Evolutionary conservation across 257 asterid genomes (phyloP), one percentile per base, ranked within the genome.

Genomic region (Orobanche coerulescens): DNA sequence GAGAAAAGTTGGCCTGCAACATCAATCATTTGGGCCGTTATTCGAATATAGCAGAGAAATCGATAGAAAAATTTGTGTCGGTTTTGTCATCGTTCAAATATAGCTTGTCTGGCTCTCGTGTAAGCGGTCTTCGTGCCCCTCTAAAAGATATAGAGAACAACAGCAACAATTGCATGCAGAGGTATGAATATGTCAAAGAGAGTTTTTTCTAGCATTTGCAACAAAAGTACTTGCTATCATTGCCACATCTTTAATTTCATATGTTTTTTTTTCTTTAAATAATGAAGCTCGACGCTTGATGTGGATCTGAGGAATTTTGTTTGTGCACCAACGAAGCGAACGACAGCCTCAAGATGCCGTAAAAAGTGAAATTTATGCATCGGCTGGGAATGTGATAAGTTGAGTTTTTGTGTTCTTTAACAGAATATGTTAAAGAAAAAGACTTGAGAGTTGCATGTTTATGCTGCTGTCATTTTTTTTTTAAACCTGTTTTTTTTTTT

Each of bases 71-170:
- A 14, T 88, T 92, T 67, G 89, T 81, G 42, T 82, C 95, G 0
- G 82, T 80, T 47, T 67, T 92, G 55, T 92, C 98, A 58, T 86
- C 98, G 25, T 92, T 81, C 71, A 78, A 73, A 68, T 92, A 72
- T 82, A 82, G 75, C 63, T 75, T 84, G 50, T 75, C 77, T 25
- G 98, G 98, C 58, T 86, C 95, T 16, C 90, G 96, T 67, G 96
- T 91, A 10, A 86, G 94, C 71, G 96, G 96, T 31, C 96, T 92
- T 56, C 96, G 98, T 55, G 80, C 98, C n/a, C 96, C 98, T 61
- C 67, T 92, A 6, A 88, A 77, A 79, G 95, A 86, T 51, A 78
- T 92, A 49, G 75, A 75, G 73, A 87, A 85, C 80, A 85, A 85
- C 80, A 87, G 84, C 80, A 85, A 85, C 80, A 82, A 75, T 46